Percentiles rank a stretch among this genome's conserved stretches.
These are phyloP conservation scores for Henckelia pumila DNA, from an alignment of 257 asterid species.

Conservation along the genomic window DNA sequence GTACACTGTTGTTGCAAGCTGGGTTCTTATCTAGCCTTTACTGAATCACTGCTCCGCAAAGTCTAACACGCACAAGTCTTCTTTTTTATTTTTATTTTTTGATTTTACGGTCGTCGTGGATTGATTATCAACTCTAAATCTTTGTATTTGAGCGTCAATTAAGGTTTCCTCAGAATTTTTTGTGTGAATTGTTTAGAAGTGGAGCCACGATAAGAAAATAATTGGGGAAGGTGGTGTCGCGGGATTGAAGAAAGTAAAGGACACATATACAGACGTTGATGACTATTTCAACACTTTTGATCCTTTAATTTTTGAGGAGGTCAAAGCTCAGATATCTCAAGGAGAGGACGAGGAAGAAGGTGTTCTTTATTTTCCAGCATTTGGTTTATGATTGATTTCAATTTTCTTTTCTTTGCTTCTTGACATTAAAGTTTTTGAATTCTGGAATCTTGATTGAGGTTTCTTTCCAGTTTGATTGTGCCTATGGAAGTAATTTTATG, in stretches of 20 bases:
- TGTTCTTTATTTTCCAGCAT: slow-evolving; percentile 18
- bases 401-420: slow-evolving; percentile 2
- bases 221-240: slow-evolving; percentile 32
- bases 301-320: slow-evolving; percentile 96
- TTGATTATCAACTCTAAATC: not conserved
- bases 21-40: not conserved
- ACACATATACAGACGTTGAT: slow-evolving; percentile 64
- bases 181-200: slow-evolving; percentile 25
- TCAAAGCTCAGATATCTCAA: slow-evolving; percentile 76
- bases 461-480: slow-evolving; percentile 8
- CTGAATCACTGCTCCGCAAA: not conserved
- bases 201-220: slow-evolving; percentile 30
- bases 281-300: slow-evolving; percentile 74
- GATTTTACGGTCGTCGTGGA: not conserved
- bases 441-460: slow-evolving; percentile 2
- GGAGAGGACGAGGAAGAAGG: slow-evolving; percentile 66
- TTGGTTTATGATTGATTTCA: not conserved
- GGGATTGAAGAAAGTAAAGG: slow-evolving; percentile 62
- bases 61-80: not conserved
- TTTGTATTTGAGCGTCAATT: slow-evolving; percentile 1
- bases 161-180: not conserved
- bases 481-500: slow-evolving; percentile 13
- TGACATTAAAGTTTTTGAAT: not conserved
- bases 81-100: not conserved
- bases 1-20: not conserved